A percentile compares a stretch with the other conserved stretches of the same genome.
Evolutionary conservation across 257 asterid genomes (phyloP).

Genomic region (Phtheirospermum japonicum): DNA sequence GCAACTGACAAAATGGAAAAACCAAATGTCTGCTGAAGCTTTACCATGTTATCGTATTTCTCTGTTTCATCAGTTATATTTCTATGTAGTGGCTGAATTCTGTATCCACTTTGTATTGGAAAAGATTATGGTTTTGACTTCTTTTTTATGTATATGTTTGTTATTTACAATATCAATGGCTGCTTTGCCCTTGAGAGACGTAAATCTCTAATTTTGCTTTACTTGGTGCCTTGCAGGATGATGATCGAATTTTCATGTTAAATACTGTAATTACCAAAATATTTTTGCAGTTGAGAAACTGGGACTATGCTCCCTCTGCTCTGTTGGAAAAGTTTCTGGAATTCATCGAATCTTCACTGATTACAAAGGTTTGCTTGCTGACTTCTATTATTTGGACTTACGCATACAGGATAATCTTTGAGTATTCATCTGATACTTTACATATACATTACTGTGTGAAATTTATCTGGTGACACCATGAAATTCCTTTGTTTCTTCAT

Average conservation of each 20-base stretch:
- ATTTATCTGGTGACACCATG: no score
- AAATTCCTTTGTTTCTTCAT: no score
- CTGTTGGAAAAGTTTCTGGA: slow-evolving; percentile 66
- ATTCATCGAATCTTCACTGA: slow-evolving; percentile 65
- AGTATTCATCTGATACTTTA: slow-evolving; percentile 1
- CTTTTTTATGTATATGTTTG: not conserved
- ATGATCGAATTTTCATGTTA: slow-evolving; percentile 52
- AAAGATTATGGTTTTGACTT: slow-evolving; percentile 3
- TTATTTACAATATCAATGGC: slow-evolving; percentile 10
- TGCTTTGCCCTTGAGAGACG: slow-evolving; percentile 4
- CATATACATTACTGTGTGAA: slow-evolving; percentile 2
- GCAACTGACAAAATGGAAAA: no score
- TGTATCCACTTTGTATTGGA: slow-evolving; percentile 16
- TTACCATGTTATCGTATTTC: not conserved
- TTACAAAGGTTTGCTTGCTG: slow-evolving; percentile 51
- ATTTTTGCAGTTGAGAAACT: slow-evolving; percentile 59
- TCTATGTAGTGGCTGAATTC: slow-evolving; percentile 3
- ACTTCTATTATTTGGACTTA: slow-evolving; percentile 20
- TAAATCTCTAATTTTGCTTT: slow-evolving; percentile 24
- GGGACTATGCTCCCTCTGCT: slow-evolving; percentile 42
- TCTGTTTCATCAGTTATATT: slow-evolving; percentile 20
- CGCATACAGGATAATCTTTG: slow-evolving; percentile 3
- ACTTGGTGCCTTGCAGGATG: slow-evolving; percentile 60
- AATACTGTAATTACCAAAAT: slow-evolving; percentile 62
- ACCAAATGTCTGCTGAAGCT: no score